phyloP scores from a whole-genome alignment of 2,329 filamentous ascomycete species.

The Fonsecaea multimorphosa region DNA sequence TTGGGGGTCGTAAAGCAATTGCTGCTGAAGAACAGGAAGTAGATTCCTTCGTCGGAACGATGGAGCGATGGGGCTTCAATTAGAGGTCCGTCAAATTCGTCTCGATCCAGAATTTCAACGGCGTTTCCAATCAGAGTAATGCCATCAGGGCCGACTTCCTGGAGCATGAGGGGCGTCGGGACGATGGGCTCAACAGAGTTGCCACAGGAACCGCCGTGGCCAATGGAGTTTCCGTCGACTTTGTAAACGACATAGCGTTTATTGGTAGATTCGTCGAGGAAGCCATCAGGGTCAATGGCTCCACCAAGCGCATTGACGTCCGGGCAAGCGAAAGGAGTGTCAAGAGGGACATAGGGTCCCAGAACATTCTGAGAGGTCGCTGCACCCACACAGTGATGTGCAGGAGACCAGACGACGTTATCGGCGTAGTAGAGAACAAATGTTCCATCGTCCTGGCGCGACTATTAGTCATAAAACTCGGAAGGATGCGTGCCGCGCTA shows the following conservation, averaged over 20 bases:
- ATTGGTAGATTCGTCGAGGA: slow-evolving; percentile 59
- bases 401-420: slow-evolving; percentile 47
- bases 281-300: slow-evolving; percentile 68
- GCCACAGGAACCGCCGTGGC: slow-evolving; percentile 55
- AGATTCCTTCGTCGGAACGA: slow-evolving; percentile 53
- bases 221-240: slow-evolving; percentile 67
- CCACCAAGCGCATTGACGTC: slow-evolving; percentile 55
- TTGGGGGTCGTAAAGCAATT: slow-evolving; percentile 62
- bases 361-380: slow-evolving; percentile 56
- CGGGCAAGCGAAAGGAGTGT: slow-evolving; percentile 60
- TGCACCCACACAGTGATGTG: slow-evolving; percentile 62
- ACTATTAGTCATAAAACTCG: slow-evolving; percentile 1
- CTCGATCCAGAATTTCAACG: slow-evolving; percentile 65
- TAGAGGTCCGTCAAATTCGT: slow-evolving; percentile 66
- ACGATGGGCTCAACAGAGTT: slow-evolving; percentile 50
- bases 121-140: slow-evolving; percentile 60
- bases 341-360: slow-evolving; percentile 61
- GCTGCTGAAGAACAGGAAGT: slow-evolving; percentile 68
- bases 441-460: slow-evolving; percentile 50
- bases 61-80: slow-evolving; percentile 65
- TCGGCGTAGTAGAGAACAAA: slow-evolving; percentile 67
- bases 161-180: slow-evolving; percentile 50
- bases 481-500: not conserved
- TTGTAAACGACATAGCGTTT: slow-evolving; percentile 69
- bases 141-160: slow-evolving; percentile 54